A percentile compares a stretch with the other conserved stretches of the same genome.
Conservation (phyloP, 1,139 yeast genomes). For the Suhomyces atakaporum region DNA sequence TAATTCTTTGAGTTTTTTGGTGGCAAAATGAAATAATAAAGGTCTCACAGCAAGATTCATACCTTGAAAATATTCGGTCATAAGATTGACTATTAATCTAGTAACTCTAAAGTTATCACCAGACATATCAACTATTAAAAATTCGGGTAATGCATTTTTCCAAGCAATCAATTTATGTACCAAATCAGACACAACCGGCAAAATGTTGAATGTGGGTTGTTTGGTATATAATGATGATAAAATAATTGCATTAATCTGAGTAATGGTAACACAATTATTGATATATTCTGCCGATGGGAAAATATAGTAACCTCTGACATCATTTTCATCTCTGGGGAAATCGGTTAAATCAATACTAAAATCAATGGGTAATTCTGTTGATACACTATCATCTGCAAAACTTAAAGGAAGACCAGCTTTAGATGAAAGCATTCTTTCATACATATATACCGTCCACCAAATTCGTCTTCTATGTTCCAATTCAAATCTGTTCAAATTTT, state of each 20-base stretch:
- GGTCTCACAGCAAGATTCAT: slow-evolving; percentile 83
- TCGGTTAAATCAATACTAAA: slow-evolving; percentile 59
- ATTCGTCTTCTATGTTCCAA: slow-evolving; percentile 78
- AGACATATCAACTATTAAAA: slow-evolving; percentile 64
- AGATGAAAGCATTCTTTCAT: slow-evolving; percentile 81
- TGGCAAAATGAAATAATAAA: slow-evolving; percentile 74
- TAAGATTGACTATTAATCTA: slow-evolving; percentile 70
- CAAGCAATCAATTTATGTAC: slow-evolving; percentile 71
- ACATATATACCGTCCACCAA: slow-evolving; percentile 94
- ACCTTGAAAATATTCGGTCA: slow-evolving; percentile 87
- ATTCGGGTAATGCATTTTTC: slow-evolving; percentile 66
- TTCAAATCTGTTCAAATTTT: slow-evolving; percentile 61
- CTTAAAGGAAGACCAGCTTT: slow-evolving; percentile 84
- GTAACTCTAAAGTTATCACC: slow-evolving; percentile 58
- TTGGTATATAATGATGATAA: slow-evolving; percentile 72
- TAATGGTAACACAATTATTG: slow-evolving; percentile 75
- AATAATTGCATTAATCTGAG: slow-evolving; percentile 77
- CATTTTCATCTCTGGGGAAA: slow-evolving; percentile 53
- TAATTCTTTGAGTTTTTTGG: slow-evolving; percentile 59
- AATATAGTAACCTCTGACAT: slow-evolving; percentile 57
- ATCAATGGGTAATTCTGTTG: slow-evolving; percentile 75
- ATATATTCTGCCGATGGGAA: slow-evolving; percentile 83
- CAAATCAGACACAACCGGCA: slow-evolving; percentile 72
- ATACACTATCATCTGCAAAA: slow-evolving; percentile 75
- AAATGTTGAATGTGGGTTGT: slow-evolving; percentile 71